phyloP scores from a whole-genome alignment of 768 basidiomycete species.

The Coprinopsis sp. region DNA sequence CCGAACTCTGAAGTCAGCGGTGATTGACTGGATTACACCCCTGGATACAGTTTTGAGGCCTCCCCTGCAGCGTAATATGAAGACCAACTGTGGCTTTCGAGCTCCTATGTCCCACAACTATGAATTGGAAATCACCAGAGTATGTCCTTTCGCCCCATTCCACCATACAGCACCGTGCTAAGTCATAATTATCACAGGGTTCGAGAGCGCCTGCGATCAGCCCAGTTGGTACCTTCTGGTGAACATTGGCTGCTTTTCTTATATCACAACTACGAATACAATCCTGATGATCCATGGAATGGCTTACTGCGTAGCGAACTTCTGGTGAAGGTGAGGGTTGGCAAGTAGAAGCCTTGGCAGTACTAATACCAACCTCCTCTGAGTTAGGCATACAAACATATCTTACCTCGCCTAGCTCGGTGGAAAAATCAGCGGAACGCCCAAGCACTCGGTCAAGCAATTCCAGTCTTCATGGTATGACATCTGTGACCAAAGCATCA shows the following conservation, averaged over 20 bases:
- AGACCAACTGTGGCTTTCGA: conserved; percentile 7
- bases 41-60: conserved; percentile 11
- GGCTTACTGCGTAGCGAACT: conserved; percentile 18
- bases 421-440: background rate
- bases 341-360: background rate
- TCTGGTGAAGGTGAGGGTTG: conserved; percentile 14
- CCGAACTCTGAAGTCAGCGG: conserved; percentile 14
- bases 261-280: conserved; percentile 15
- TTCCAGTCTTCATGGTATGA: conserved; percentile 1
- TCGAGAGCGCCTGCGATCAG: conserved; percentile 6
- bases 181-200: conserved; percentile 1
- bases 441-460: background rate
- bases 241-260: conserved; percentile 23
- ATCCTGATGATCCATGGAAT: conserved; percentile 22
- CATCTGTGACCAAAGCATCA: background rate
- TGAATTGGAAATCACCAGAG: conserved; percentile 9
- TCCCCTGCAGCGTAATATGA: conserved; percentile 6
- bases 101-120: conserved; percentile 11
- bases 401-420: conserved; percentile 16
- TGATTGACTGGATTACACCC: conserved; percentile 23
- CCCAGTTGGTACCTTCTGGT: conserved; percentile 14
- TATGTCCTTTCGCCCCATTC: conserved; percentile 4
- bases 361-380: background rate
- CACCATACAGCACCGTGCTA: background rate
- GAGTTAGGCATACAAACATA: conserved; percentile 23